These are phyloP conservation scores for Aspergillus tanneri DNA, from an alignment of 2,329 filamentous ascomycete genomes.

Conservation along the genomic window DNA sequence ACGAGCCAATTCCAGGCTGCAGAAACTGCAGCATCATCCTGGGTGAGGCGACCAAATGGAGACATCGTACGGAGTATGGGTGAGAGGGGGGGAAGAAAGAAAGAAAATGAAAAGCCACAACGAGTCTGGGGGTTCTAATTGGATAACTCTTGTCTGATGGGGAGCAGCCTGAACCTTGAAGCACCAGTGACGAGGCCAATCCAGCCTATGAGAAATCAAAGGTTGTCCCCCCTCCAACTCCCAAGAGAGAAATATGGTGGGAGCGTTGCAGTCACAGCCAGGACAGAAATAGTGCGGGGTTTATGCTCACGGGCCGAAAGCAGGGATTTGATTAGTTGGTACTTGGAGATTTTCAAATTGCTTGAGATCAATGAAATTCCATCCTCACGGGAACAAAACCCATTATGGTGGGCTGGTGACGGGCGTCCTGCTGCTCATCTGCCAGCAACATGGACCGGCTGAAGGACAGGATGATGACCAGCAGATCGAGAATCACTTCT, in stretches of 20 bases:
- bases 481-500: not conserved
- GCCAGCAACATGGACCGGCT: not conserved
- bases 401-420: not conserved
- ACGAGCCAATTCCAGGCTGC: constrained; percentile 19
- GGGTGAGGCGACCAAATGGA: constrained; percentile 17
- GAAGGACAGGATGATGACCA: not conserved
- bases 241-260: too few relatives aligned
- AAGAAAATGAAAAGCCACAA: not conserved
- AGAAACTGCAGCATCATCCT: constrained; percentile 19
- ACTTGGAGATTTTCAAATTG: not conserved
- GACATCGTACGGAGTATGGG: not conserved
- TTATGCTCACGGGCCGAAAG: not conserved
- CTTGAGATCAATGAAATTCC: not conserved
- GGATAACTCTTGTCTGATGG: not conserved
- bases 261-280: not conserved
- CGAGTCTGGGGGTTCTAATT: not conserved
- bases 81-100: constrained; percentile 8
- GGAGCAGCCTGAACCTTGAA: not conserved
- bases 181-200: not conserved
- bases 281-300: not conserved
- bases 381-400: not conserved
- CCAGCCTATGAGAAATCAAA: not conserved
- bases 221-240: not conserved
- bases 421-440: not conserved
- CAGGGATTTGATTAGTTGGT: not conserved